Base-by-base conservation (phyloP, 345 rosid genomes). In the Pistacia vera region DNA sequence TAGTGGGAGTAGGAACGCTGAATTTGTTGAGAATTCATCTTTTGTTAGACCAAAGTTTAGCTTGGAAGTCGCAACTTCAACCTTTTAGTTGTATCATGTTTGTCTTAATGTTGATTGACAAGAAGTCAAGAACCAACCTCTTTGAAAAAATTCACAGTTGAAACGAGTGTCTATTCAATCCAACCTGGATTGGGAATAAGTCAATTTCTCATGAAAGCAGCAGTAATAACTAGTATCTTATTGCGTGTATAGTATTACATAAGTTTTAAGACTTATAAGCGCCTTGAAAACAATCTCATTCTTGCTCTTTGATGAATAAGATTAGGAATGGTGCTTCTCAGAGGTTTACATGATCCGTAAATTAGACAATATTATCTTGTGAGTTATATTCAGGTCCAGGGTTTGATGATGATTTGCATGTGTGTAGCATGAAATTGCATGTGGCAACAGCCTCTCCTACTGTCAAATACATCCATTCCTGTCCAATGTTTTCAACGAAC, bases 381-480 rank as follows among this genome's bases (percentile, higher is more conserved):
- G 72, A 66, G 61, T 13, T 61, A n/a, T 30, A 11, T 17, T 61
- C 59, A 25, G 57, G 74, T 22, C 58, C 61, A 9, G 44, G 68
- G 58, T 80, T 75, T 46, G 68, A 41, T 7, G 46, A 5, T 41
- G 9, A 63, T 70, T 78, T 74, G 48, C 75, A 51, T 4, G 78
- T 63, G 25, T 75, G 83, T n/a, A 77, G 60, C 80, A 68, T 72
- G 81, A 77, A 87, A 79, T 80, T 84, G 87, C 92, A 89, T 2
- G 87, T 85, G 20, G 77, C 78, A 4, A 83, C 90, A 3, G 92
- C 92, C 78, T 89, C 89, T 49, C 72, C 87, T 10, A 86, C 90
- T 8, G 89, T 87, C 35, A 89, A 75, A 73, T 77, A 85, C 17
- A 89, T 84, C 90, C 90, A 89, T 75, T 87, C 87, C 49, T 76